Evolutionary conservation across 2,329 filamentous ascomycete species (phyloP).

Genomic region (Aspergillus piperis): DNA sequence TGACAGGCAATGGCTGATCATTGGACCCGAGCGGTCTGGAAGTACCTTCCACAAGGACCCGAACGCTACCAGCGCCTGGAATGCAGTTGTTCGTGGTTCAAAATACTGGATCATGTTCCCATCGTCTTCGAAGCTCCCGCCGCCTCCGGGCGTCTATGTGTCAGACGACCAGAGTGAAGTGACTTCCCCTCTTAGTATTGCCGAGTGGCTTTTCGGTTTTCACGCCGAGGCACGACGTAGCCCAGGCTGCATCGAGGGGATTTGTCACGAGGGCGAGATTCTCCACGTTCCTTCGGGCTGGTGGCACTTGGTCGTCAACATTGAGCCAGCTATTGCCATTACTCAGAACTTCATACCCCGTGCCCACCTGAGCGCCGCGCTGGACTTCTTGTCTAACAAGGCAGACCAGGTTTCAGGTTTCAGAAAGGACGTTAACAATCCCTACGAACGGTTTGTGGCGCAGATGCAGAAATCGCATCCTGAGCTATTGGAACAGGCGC

Average conservation of each 20-base stretch:
- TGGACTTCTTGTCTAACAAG: constrained; percentile 80
- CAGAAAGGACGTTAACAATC: constrained; percentile 67
- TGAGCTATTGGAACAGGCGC: constrained; percentile 65
- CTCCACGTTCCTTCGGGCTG: constrained; percentile 91
- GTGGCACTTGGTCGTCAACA: constrained; percentile 95
- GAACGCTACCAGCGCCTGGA: constrained; percentile 78
- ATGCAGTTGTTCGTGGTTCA: constrained; percentile 81
- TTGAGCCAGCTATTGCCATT: constrained; percentile 80
- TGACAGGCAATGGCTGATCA: constrained; percentile 88
- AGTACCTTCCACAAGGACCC: constrained; percentile 91
- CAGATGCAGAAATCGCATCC: constrained; percentile 66
- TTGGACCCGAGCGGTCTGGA: constrained; percentile 82
- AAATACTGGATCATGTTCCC: constrained; percentile 99
- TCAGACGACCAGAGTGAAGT: constrained; percentile 89
- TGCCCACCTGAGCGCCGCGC: constrained; percentile 70
- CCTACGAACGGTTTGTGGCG: constrained; percentile 73
- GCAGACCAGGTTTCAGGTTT: constrained; percentile 88
- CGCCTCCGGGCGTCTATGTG: constrained; percentile 86
- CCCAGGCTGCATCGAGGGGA: constrained; percentile 78
- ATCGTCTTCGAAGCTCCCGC: constrained; percentile 60
- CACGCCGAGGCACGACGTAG: constrained; percentile 77
- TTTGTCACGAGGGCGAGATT: constrained; percentile 82
- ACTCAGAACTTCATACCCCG: constrained; percentile 93
- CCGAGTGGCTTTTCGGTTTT: constrained; percentile 93
- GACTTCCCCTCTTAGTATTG: constrained; percentile 88